Percentiles rank a stretch among this genome's conserved stretches.
Evolutionary conservation across 2,329 filamentous ascomycete genomes (phyloP).

Genomic region (Neoascochyta sp.): DNA sequence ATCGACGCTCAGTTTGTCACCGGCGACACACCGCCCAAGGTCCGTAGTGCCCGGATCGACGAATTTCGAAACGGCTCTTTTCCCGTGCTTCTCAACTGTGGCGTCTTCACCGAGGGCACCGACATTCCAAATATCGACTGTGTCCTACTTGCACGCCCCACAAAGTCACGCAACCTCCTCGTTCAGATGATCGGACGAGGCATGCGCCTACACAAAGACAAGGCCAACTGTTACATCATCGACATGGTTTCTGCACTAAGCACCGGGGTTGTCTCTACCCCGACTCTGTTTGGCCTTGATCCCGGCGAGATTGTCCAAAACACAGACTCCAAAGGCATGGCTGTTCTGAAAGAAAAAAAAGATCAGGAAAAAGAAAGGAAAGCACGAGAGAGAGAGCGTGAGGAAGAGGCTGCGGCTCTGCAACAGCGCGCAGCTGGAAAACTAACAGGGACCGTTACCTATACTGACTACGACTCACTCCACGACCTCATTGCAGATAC

Average conservation of each 20-base stretch:
- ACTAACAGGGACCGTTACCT: slow-evolving; percentile 57
- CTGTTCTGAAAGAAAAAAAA: slow-evolving; percentile 50
- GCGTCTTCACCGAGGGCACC: slow-evolving; percentile 94
- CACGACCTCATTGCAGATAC: slow-evolving; percentile 84
- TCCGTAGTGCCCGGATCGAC: slow-evolving; percentile 67
- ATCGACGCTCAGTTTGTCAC: slow-evolving; percentile 87
- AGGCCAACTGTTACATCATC: slow-evolving; percentile 88
- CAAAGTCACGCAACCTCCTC: slow-evolving; percentile 85
- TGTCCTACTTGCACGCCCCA: slow-evolving; percentile 80
- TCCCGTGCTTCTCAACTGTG: slow-evolving; percentile 88
- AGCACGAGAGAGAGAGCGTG: slow-evolving; percentile 44
- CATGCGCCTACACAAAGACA: slow-evolving; percentile 75
- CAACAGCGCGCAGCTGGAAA: slow-evolving; percentile 17
- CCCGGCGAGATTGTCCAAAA: slow-evolving; percentile 70
- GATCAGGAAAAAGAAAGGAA: slow-evolving; percentile 38
- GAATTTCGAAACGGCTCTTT: slow-evolving; percentile 74
- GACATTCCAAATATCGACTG: slow-evolving; percentile 98
- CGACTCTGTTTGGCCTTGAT: slow-evolving; percentile 89
- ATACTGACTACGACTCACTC: slow-evolving; percentile 90
- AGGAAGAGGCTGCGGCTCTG: slow-evolving; percentile 68
- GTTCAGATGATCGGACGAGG: slow-evolving; percentile 98
- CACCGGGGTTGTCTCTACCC: slow-evolving; percentile 82
- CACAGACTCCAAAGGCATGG: slow-evolving; percentile 62
- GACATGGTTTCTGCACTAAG: slow-evolving; percentile 88
- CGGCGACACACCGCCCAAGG: slow-evolving; percentile 67